These are phyloP conservation scores for Calonectria hongkongensis DNA, from an alignment of 2,329 filamentous ascomycete species.

Conservation along the genomic window DNA sequence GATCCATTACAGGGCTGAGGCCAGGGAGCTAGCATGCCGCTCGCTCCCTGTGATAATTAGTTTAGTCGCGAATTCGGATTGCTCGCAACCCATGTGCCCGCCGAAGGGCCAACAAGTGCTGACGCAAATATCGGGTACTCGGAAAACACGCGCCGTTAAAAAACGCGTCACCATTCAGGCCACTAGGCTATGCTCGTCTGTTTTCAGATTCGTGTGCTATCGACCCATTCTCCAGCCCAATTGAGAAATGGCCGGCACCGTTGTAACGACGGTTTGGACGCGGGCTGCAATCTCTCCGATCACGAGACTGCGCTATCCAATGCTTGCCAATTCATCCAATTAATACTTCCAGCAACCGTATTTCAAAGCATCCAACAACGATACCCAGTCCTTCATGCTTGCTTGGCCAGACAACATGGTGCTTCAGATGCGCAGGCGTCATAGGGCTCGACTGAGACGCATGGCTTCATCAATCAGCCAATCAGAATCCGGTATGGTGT, in stretches of 20 bases:
- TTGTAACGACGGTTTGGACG: not conserved
- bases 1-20: not conserved
- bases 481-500: conserved; percentile 57
- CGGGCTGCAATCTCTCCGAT: not conserved
- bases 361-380: too few relatives aligned
- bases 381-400: too few relatives aligned
- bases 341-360: too few relatives aligned
- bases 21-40: not conserved
- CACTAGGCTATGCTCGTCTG: not conserved
- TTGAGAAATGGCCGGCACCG: not conserved
- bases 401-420: too few relatives aligned
- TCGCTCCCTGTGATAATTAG: too few relatives aligned
- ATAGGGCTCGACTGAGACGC: not conserved
- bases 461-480: conserved; percentile 8
- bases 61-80: conserved; percentile 5
- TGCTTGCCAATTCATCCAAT: too few relatives aligned
- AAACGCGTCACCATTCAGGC: not conserved
- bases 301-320: not conserved
- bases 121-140: not conserved
- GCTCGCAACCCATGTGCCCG: not conserved
- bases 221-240: not conserved
- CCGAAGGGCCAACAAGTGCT: not conserved
- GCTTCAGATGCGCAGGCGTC: not conserved
- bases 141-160: not conserved
- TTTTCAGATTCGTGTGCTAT: not conserved